These are phyloP conservation scores for Ciborinia camelliae DNA, from an alignment of 2,329 filamentous ascomycete genomes.

Conservation along the genomic window DNA sequence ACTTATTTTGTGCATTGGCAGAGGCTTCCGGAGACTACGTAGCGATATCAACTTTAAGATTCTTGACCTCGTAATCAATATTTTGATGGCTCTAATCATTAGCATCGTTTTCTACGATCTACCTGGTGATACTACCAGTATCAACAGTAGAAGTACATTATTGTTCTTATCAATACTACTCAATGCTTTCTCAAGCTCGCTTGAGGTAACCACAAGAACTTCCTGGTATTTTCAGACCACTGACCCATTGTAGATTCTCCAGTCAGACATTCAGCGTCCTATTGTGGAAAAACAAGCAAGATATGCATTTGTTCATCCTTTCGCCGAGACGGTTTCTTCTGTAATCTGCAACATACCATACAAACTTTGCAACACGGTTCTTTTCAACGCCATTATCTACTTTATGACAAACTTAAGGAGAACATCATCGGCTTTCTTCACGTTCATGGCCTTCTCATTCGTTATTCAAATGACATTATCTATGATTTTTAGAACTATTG, in stretches of 20 bases:
- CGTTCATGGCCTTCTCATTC: slow-evolving; percentile 52
- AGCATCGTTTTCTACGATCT: slow-evolving; percentile 62
- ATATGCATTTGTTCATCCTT: slow-evolving; percentile 88
- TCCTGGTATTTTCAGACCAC: background rate
- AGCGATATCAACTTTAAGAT: slow-evolving; percentile 71
- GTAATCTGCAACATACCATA: slow-evolving; percentile 85
- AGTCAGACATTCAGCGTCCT: slow-evolving; percentile 76
- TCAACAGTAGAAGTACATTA: slow-evolving; percentile 60
- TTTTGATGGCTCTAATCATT: slow-evolving; percentile 58
- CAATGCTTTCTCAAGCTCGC: slow-evolving; percentile 59
- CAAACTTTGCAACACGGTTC: slow-evolving; percentile 58
- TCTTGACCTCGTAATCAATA: slow-evolving; percentile 38
- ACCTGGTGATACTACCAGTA: slow-evolving; percentile 49
- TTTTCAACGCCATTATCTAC: slow-evolving; percentile 78
- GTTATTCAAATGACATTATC: slow-evolving; percentile 52
- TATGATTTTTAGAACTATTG: slow-evolving; percentile 85
- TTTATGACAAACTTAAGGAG: slow-evolving; percentile 82
- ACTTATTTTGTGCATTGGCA: slow-evolving; percentile 74
- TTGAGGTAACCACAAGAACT: slow-evolving; percentile 44
- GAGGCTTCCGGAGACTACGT: slow-evolving; percentile 72
- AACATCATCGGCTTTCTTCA: slow-evolving; percentile 76
- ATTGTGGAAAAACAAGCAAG: slow-evolving; percentile 88
- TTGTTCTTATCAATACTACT: slow-evolving; percentile 67
- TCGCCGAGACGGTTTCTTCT: slow-evolving; percentile 82
- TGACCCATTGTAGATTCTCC: slow-evolving; percentile 55